These are phyloP conservation scores for Mycena sp. DNA, from an alignment of 1,284 basidiomycete genomes.

Conservation along the genomic window DNA sequence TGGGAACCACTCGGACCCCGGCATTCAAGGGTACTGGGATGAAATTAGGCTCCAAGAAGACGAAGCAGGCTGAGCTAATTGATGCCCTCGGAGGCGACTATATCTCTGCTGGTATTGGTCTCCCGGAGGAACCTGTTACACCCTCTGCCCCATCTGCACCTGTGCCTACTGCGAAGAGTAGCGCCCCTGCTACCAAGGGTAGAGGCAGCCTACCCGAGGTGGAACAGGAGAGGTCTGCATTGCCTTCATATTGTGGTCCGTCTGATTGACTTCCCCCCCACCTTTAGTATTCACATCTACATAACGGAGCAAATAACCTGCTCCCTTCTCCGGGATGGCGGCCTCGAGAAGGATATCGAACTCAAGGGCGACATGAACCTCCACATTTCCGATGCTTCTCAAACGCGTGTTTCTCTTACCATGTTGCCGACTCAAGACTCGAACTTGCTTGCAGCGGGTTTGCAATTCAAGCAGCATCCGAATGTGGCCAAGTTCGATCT, in stretches of 20 bases:
- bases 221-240: constrained; percentile 75
- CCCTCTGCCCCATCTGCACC: constrained; percentile 57
- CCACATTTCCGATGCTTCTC: constrained; percentile 80
- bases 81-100: constrained; percentile 89
- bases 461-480: constrained; percentile 98
- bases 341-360: constrained; percentile 84
- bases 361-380: constrained; percentile 96
- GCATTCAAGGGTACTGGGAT: constrained; percentile 97
- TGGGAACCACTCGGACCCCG: constrained; percentile 63
- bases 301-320: constrained; percentile 88
- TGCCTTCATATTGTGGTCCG: neutral
- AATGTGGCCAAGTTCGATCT: constrained; percentile 86
- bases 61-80: constrained; percentile 86
- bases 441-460: constrained; percentile 44
- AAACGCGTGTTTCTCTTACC: constrained; percentile 81
- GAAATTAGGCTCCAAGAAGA: constrained; percentile 91
- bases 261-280: constrained; percentile 8
- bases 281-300: constrained; percentile 80
- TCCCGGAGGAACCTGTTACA: constrained; percentile 59
- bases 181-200: constrained; percentile 37
- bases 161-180: constrained; percentile 49
- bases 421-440: constrained; percentile 66
- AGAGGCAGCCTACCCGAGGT: constrained; percentile 81
- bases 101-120: constrained; percentile 52
- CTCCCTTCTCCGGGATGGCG: constrained; percentile 89